Evolutionary conservation across 768 basidiomycete genomes (phyloP).

Genomic region (Macrolepiota dolichaula): DNA sequence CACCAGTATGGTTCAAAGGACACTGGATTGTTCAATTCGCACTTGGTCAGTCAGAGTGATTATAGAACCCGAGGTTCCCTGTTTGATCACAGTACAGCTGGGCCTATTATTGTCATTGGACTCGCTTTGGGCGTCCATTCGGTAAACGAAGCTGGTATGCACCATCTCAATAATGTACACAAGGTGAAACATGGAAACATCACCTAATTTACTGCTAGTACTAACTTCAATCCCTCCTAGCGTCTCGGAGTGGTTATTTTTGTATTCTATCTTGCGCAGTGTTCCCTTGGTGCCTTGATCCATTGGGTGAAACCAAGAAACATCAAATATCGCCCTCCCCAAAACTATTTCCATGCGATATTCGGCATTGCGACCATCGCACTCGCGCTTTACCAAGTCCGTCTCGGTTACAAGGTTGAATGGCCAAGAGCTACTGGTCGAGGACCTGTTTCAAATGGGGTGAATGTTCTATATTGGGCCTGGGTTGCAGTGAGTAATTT

Average conservation of each 20-base stretch:
- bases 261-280: slow-evolving; percentile 47
- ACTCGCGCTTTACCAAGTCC: slow-evolving; percentile 47
- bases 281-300: slow-evolving; percentile 45
- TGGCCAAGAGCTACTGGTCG: slow-evolving; percentile 47
- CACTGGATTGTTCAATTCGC: slow-evolving; percentile 35
- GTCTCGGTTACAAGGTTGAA: slow-evolving; percentile 42
- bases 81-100: slow-evolving; percentile 28
- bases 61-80: background rate
- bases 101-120: slow-evolving; percentile 39
- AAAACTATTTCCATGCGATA: slow-evolving; percentile 57
- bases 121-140: slow-evolving; percentile 41
- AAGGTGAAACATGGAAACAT: slow-evolving; percentile 32
- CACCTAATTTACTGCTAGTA: background rate
- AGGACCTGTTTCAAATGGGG: slow-evolving; percentile 28
- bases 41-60: background rate
- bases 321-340: slow-evolving; percentile 36
- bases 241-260: slow-evolving; percentile 49
- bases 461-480: slow-evolving; percentile 40
- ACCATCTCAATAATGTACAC: slow-evolving; percentile 43
- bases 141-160: slow-evolving; percentile 28
- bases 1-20: slow-evolving; percentile 46
- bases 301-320: slow-evolving; percentile 48
- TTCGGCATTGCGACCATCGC: slow-evolving; percentile 49
- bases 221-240: slow-evolving; percentile 23
- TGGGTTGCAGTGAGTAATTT: slow-evolving; percentile 43